Base-by-base conservation (phyloP, 306 rosid species). In the Canavalia gladiata region DNA sequence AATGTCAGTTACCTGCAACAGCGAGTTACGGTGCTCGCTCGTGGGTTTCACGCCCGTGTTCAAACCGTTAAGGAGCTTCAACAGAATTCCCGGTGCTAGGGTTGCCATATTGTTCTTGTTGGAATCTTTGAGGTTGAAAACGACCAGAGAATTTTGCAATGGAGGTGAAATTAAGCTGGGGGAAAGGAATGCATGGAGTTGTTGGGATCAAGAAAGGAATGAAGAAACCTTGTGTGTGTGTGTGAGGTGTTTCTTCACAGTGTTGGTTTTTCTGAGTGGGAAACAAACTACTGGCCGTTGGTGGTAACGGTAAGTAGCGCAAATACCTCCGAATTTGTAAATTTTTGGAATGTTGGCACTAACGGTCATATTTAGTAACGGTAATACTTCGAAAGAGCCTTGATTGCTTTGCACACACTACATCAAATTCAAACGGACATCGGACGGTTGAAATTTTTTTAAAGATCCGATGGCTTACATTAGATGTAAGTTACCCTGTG, bases 1-100 rank as follows among this genome's bases (percentile, higher is more conserved):
- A 0, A 96, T 96, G 58, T 93, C 98, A 0, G 97, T 96, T 33
- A 96, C 91, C 81, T 96, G 99, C 43, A 96, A 54, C 50, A 93
- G 94, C 2, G 99, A 89, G 88, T 85, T 92, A 0, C 98, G 88
- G 87, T 92, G 91, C 82, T 96, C 99, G 67, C 90, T 80, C 0
- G 97, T 96, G 58, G 97, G 86, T 55, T 90, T 96, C 0, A 74
- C 72, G 11, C 97, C 99, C 0, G 92, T 89, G 83, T 81, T 88
- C 78, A 93, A 75, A 4, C 92, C 94, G 63, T 90, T 71, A 25
- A 95, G 88, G 43, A 96, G 99, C 89, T 96, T 93, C 81, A 86
- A 10, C 0, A 96, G 77, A 75, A 93, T 89, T 35, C 99, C 98
- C 4, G 99, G 98, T 45, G 97, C 97, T 30, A 96, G 84, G 5